phyloP scores from a whole-genome alignment of 108 stramenopile genomes.

The Nannochloropsis gaditana region DNA sequence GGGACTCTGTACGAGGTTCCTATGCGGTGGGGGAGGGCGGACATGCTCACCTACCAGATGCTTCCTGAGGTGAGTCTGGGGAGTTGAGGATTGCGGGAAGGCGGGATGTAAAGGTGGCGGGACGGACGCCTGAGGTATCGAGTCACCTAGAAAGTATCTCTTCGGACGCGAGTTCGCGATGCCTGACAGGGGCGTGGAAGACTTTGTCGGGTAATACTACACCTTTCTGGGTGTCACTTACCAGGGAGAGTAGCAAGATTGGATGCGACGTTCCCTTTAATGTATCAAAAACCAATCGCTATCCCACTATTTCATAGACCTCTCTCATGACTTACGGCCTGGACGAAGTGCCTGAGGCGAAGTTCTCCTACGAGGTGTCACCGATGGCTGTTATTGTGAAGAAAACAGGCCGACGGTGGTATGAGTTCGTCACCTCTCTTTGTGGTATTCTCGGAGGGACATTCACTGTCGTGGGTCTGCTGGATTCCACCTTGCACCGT shows the following conservation, averaged over 20 bases:
- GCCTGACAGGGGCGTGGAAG: no score
- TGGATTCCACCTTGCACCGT: constrained; percentile 80
- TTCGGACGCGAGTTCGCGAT: no score
- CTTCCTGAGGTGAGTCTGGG: background rate
- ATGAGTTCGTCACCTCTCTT: constrained; percentile 87
- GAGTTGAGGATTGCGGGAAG: background rate
- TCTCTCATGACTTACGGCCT: constrained; percentile 7
- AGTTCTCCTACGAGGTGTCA: constrained; percentile 54
- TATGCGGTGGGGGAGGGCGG: background rate
- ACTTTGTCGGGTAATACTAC: no score
- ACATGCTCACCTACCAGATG: constrained; percentile 21
- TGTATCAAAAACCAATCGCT: no score
- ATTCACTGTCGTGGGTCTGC: constrained; percentile 91
- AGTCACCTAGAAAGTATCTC: no score
- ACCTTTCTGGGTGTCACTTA: no score
- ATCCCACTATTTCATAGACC: background rate
- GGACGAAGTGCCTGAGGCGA: constrained; percentile 42
- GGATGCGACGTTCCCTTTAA: no score
- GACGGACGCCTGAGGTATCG: no score
- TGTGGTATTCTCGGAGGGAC: constrained; percentile 95
- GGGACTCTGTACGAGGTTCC: background rate
- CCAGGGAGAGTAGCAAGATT: no score
- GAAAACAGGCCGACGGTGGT: constrained; percentile 59
- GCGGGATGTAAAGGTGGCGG: background rate
- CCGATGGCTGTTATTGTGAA: constrained; percentile 52